Base-by-base conservation (phyloP, 768 basidiomycete genomes). In the Holtermanniella nyarrowii region DNA sequence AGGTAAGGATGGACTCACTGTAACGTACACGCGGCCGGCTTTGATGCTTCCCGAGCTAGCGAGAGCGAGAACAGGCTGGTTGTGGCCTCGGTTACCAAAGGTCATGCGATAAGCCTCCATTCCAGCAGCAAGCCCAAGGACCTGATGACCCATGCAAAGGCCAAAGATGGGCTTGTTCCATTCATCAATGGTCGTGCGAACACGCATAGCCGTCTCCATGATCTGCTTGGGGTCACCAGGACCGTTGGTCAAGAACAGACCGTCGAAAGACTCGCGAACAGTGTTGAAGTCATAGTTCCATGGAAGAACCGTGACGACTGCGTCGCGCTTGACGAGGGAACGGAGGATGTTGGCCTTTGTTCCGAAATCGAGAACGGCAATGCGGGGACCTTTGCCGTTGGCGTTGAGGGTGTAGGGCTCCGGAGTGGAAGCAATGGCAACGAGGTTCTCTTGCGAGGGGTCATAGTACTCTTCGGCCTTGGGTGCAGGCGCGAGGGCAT, bases 1-100 rank as follows among this genome's bases (percentile, higher is more conserved):
- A 13, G 43, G 21, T 12, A 25, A 10, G 44, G 11, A 27, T 13
- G 4, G 27, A 45, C 74, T 61, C 46, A 74, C 73, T 60, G 72
- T 99, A 42, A 99, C 91, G 73, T 97, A 97, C 22, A 97, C 91
- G 42, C 95, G 79, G 16, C 95, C 95, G 47, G 91, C 89, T 69
- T 81, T 87, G 76, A 97, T 90, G 22, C 86, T 88, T 2, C 93
- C 91, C 10, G 85, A 79, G 23, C 83, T 85, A n/a, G 91, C 89
- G 48, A 97, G 77, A 24, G 95, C 93, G 42, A 99, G 78, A 12
- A 99, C 95, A 25, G 95, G 95, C 71, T 99, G 95, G 70, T 99
- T 99, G 73, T 99, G 95, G 16, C 95, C 95, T 59, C 95, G 84
- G 71, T 99, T 96, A n/a, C 95, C 95, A 68, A 97, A 99, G 10